Base-by-base conservation (phyloP, 2,329 filamentous ascomycete genomes). In the Volutella citrinella region DNA sequence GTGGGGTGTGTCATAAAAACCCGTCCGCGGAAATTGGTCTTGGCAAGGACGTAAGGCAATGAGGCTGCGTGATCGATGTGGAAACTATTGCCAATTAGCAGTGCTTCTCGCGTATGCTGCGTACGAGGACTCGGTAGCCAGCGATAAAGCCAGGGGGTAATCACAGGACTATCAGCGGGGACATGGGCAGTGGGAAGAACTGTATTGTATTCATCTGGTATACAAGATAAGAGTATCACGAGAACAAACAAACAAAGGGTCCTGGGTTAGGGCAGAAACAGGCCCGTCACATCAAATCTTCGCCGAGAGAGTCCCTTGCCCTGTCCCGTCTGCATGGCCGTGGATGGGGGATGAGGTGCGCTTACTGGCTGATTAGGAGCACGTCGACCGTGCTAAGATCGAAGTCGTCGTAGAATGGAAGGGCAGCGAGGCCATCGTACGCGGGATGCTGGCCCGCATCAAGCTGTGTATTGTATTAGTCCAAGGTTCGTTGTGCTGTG, bases 1-100 rank as follows among this genome's bases (percentile, higher is more conserved):
- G 93, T 98, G 3, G 93, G 89, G 69, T 98, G 93, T 32, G 93
- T 98, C 91, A 97, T 98, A 69, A 96, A 97, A 42, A 97, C 91
- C 15, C 90, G 82, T 30, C 93, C 93, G 47, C 86, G 84, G 70
- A 98, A 98, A 63, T 96, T 96, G 22, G 93, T 97, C 69, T 98
- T 98, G 46, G 91, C 87, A 46, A 98, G 77, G 40, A 98, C 93
- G 60, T 97, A 98, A 27, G 93, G 93, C 28, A 98, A 71, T n/a
- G 91, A 95, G 12, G 91, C 91, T n/a, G 93, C 93, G 69, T 98
- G 93, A 58, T 98, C 93, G 60, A 97, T 76, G 63, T 98, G 93
- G 59, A 98, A 98, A 84, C 91, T 96, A 48, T 51, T 44, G 24
- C 34, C 32, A 29, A 43, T 58, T 49, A 58, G 55, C 51, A 36